Percentiles rank a stretch among this genome's conserved stretches.
These are phyloP conservation scores for Cytospora piceae DNA, from an alignment of 2,329 filamentous ascomycete species.

Conservation along the genomic window DNA sequence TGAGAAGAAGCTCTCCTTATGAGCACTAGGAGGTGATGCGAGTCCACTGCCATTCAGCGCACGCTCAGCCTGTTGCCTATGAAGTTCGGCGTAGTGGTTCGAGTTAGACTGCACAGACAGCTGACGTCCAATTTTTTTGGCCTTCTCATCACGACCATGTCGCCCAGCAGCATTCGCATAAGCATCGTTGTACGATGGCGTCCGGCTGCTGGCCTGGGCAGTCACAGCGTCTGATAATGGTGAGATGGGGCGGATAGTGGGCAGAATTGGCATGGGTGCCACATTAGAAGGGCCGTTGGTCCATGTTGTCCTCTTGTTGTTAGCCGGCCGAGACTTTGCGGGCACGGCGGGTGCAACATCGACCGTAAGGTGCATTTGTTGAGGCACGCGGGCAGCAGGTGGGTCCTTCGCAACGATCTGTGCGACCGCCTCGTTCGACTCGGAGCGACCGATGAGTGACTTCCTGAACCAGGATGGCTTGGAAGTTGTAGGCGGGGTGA, in stretches of 20 bases:
- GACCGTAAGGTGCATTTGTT: constrained; percentile 48
- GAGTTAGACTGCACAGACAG: constrained; percentile 89
- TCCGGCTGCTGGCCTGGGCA: constrained; percentile 77
- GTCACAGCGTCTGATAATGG: constrained; percentile 94
- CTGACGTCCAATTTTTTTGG: constrained; percentile 94
- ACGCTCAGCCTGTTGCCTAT: constrained; percentile 88
- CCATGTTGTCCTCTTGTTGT: constrained; percentile 90
- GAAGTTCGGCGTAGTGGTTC: constrained; percentile 89
- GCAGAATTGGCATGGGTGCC: constrained; percentile 93
- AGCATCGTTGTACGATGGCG: constrained; percentile 56
- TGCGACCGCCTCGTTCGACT: constrained; percentile 65
- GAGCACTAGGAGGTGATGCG: constrained; percentile 74
- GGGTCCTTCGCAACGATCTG: constrained; percentile 53
- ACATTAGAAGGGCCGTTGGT: constrained; percentile 78
- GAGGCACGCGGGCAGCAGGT: constrained; percentile 46
- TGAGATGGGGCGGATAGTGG: constrained; percentile 91
- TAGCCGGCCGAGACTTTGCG: constrained; percentile 54
- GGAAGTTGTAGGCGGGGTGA: constrained; percentile 63
- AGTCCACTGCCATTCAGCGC: constrained; percentile 82
- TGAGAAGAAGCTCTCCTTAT: constrained; percentile 97
- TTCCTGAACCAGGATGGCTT: constrained; percentile 98
- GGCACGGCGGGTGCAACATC: constrained; percentile 43
- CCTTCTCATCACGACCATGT: constrained; percentile 55
- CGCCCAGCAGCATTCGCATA: constrained; percentile 48
- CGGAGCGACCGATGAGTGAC: constrained; percentile 82